A percentile compares a stretch with the other conserved stretches of the same genome.
Conservation (phyloP, 1,284 basidiomycete genomes). For the Apiotrichum brassicae region DNA sequence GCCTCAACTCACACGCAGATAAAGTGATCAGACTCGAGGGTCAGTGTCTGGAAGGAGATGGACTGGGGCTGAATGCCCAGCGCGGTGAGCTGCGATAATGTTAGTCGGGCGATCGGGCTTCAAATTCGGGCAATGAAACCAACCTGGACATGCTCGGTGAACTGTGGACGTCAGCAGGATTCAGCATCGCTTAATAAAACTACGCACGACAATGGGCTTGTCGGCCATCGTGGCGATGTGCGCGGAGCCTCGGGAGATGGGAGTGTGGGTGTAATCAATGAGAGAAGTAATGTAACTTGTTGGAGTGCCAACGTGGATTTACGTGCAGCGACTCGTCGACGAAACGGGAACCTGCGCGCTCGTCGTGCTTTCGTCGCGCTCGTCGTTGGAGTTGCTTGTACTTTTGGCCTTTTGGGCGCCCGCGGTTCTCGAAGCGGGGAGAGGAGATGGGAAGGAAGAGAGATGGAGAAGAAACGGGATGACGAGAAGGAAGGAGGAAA, state of each 20-base stretch:
- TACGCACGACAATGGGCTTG: constrained; percentile 43
- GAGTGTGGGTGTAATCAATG: background rate
- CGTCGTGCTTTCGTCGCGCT: no score
- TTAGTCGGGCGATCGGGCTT: background rate
- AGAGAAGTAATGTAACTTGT: background rate
- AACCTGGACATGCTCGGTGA: constrained; percentile 51
- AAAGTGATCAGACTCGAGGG: constrained; percentile 94
- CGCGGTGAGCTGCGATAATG: constrained; percentile 72
- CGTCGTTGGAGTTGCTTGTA: background rate
- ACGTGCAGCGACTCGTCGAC: background rate
- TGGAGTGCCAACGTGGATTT: background rate
- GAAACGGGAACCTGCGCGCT: no score
- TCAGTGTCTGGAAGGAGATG: constrained; percentile 95
- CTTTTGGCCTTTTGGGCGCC: background rate
- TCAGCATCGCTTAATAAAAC: no score
- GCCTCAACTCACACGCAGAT: constrained; percentile 59
- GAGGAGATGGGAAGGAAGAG: background rate
- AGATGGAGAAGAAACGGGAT: background rate
- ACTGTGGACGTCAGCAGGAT: constrained; percentile 25
- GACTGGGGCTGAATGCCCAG: constrained; percentile 92
- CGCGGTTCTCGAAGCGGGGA: background rate
- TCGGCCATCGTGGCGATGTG: constrained; percentile 35
- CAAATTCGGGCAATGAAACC: constrained; percentile 1
- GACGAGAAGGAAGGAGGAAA: background rate
- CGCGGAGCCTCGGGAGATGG: background rate